Base-by-base conservation (phyloP, 192 early-diverging fungal genomes). In the Linnemannia exigua region DNA sequence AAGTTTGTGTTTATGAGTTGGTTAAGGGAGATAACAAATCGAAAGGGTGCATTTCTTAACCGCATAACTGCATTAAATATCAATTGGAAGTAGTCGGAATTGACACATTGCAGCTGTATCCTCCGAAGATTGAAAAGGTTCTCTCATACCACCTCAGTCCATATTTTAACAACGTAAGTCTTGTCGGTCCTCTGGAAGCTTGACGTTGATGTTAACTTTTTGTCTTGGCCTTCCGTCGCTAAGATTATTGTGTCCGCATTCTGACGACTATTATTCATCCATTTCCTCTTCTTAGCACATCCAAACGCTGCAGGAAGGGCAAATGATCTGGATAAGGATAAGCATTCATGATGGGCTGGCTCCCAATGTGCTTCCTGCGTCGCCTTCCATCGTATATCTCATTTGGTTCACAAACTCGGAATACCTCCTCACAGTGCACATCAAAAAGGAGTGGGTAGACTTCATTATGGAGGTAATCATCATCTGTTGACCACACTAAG, bases 261-360 rank as follows among this genome's bases (percentile, higher is more conserved):
- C 37, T 47, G 36, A 28, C 37, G 5, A 46, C 38, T 14, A 46
- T 44, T 48, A 12, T 2, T 35, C 46, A 76, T 36, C 8, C 28
- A 37, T 14, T 68, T 77, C 28, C 37, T 58, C 1, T 50, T 68
- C n/a, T 69, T 41, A 88, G 87, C 87, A 89, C 50, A 58, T 86
- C 2, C 79, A 89, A 61, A 58, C 52, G 20, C 36, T 73, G 28
- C 67, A 58, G 20, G 75, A 79, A 22, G 52, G 79, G 67, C 58
- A 88, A 11, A 86, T 81, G 72, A 52, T 84, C 46, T 90, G 89
- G 89, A 81, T 90, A 28, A 77, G 89, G 61, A 88, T 90, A 84
- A 86, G 82, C 74, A 74, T 90, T 33, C 77, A 86, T 66, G 89
- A 90, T 50, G 87, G 89, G 19, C 52, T 89, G 66, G 74, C 86